Evolutionary conservation across 1,139 yeast genomes (phyloP).

Genomic region (Kurtzmaniella quercitrusa): DNA sequence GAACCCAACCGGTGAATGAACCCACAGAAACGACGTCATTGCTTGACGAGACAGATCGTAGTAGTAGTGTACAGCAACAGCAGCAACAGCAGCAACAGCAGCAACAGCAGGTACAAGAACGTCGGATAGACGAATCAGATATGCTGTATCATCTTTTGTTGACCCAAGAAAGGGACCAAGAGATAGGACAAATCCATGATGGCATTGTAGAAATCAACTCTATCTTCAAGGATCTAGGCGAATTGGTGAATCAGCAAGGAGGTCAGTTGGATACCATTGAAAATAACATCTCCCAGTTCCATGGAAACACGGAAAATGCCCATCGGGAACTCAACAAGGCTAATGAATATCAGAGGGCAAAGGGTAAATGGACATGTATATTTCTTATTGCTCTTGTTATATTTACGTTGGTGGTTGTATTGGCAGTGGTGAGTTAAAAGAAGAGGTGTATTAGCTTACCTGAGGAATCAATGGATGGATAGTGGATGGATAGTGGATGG

Average conservation of each 20-base stretch:
- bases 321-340: conserved; percentile 68
- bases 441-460: too few relatives aligned
- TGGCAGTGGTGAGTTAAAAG: conserved; percentile 32
- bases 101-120: conserved; percentile 32
- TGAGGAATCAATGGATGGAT: too few relatives aligned
- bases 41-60: too few relatives aligned
- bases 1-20: conserved; percentile 19
- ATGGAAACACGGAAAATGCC: conserved; percentile 69
- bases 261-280: conserved; percentile 79
- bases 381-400: conserved; percentile 45
- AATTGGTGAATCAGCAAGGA: conserved; percentile 78
- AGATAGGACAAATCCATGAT: conserved; percentile 65
- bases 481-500: too few relatives aligned
- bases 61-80: too few relatives aligned
- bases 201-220: conserved; percentile 83
- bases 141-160: conserved; percentile 68
- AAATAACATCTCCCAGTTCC: conserved; percentile 63
- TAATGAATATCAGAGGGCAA: conserved; percentile 64
- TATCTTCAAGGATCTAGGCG: conserved; percentile 76
- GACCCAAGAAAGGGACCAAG: conserved; percentile 69
- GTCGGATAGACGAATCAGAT: conserved; percentile 51
- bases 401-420: conserved; percentile 33
- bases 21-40: conserved; percentile 26
- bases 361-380: conserved; percentile 72
- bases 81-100: conserved; percentile 21